A percentile compares a stretch with the other conserved stretches of the same genome.
Conservation (phyloP, 495 filamentous ascomycete genomes). For the Bacidia gigantensis region DNA sequence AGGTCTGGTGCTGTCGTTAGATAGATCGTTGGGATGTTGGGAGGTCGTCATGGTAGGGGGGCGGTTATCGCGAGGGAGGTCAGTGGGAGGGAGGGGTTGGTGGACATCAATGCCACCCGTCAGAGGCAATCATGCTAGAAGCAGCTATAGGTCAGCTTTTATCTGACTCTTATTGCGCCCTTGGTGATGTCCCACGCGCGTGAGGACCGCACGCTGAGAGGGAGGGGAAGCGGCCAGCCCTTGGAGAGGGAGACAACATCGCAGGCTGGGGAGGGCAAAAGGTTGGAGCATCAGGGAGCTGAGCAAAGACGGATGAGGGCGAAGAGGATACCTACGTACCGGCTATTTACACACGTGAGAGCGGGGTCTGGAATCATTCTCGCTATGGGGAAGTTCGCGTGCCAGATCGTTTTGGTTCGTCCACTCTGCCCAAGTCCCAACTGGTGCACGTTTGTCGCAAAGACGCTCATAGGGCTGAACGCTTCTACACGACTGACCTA, state of each 20-base stretch:
- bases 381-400: neutral
- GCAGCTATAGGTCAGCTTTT: too few relatives aligned
- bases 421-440: neutral
- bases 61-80: neutral
- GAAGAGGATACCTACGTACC: neutral
- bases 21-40: neutral
- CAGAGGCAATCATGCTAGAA: neutral
- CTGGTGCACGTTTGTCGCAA: neutral
- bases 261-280: neutral
- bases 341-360: neutral
- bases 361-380: neutral
- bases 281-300: neutral
- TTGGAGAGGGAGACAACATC: neutral
- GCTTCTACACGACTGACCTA: too few relatives aligned
- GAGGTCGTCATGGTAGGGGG: neutral
- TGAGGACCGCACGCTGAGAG: neutral
- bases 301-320: neutral
- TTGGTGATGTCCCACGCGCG: neutral
- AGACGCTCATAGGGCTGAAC: neutral
- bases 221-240: neutral
- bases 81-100: neutral
- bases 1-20: neutral
- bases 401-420: neutral
- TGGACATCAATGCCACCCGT: neutral
- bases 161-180: too few relatives aligned